Percentiles rank a stretch among this genome's conserved stretches.
Conservation (phyloP, 2,329 filamentous ascomycete genomes). For the Xylaria sp. region DNA sequence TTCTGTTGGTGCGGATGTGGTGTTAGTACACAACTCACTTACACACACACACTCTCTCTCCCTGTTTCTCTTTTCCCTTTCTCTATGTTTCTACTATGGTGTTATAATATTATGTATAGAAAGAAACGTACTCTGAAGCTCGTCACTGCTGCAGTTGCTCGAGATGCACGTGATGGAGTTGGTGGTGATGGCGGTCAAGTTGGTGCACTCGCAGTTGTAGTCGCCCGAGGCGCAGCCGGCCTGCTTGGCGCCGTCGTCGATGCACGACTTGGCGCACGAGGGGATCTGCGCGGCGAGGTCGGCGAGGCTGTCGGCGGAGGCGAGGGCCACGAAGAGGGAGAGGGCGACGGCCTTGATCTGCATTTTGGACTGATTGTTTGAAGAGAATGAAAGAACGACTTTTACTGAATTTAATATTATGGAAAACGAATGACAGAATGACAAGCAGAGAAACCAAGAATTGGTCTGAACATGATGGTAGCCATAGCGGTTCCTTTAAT, state of each 20-base stretch:
- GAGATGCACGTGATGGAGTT: conserved; percentile 53
- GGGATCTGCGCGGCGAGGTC: conserved; percentile 51
- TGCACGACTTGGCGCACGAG: conserved; percentile 54
- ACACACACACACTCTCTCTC: too few relatives aligned
- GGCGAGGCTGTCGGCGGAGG: conserved; percentile 43
- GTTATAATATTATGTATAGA: too few relatives aligned
- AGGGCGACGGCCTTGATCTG: conserved; percentile 47
- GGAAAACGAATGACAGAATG: neutral
- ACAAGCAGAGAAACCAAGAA: neutral
- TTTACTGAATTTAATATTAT: neutral
- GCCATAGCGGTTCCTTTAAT: neutral
- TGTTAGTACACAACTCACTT: neutral
- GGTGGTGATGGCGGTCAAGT: conserved; percentile 51
- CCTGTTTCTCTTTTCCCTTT: neutral
- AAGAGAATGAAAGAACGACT: too few relatives aligned
- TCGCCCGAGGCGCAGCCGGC: conserved; percentile 53
- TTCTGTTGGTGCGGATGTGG: neutral
- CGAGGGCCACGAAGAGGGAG: conserved; percentile 44
- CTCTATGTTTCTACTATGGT: too few relatives aligned
- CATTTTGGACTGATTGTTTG: conserved; percentile 42
- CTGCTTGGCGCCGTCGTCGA: conserved; percentile 48
- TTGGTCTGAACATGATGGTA: neutral
- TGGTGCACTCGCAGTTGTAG: conserved; percentile 54
- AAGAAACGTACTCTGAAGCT: conserved; percentile 51
- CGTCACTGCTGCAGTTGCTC: conserved; percentile 50